Percentiles rank a stretch among this genome's conserved stretches.
Conservation (phyloP, 2,329 filamentous ascomycete species). For the Fusarium sp. region DNA sequence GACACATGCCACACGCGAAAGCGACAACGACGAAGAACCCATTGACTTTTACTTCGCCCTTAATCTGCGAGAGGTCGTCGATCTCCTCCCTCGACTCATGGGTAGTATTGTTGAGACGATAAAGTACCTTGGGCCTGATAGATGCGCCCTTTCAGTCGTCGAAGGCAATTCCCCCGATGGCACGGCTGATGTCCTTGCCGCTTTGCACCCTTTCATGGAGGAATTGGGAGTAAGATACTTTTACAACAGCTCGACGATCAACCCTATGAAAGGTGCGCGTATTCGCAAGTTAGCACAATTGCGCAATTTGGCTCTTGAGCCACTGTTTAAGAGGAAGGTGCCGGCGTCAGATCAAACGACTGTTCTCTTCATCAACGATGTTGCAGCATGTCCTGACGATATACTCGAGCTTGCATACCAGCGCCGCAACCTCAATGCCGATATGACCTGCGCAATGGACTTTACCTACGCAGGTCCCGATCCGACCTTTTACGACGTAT, state of each 20-base stretch:
- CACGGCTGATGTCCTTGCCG: constrained; percentile 62
- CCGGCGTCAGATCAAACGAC: constrained; percentile 53
- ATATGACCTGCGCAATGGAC: constrained; percentile 70
- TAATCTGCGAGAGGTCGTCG: constrained; percentile 61
- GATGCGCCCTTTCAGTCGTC: constrained; percentile 66
- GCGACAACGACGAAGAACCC: background rate
- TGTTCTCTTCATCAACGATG: constrained; percentile 66
- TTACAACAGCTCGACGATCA: constrained; percentile 56
- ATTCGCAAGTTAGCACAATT: constrained; percentile 62
- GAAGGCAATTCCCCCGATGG: constrained; percentile 67
- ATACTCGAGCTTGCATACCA: constrained; percentile 68
- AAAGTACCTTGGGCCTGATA: constrained; percentile 61
- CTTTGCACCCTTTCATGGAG: constrained; percentile 55
- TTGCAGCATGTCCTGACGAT: constrained; percentile 65
- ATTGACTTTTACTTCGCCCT: constrained; percentile 64
- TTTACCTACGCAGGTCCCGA: constrained; percentile 61
- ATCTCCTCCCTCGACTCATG: constrained; percentile 62
- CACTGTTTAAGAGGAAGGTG: constrained; percentile 52
- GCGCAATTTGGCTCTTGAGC: constrained; percentile 64
- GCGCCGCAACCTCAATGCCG: constrained; percentile 57
- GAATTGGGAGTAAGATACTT: constrained; percentile 56
- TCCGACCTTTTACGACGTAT: constrained; percentile 68
- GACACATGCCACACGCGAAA: background rate
- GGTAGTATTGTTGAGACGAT: constrained; percentile 64
- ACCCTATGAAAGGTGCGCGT: constrained; percentile 58